Percentiles rank a stretch among this genome's conserved stretches.
These are phyloP conservation scores for Apostasia ramifera DNA, from an alignment of 106 monocot genomes.

Conservation along the genomic window DNA sequence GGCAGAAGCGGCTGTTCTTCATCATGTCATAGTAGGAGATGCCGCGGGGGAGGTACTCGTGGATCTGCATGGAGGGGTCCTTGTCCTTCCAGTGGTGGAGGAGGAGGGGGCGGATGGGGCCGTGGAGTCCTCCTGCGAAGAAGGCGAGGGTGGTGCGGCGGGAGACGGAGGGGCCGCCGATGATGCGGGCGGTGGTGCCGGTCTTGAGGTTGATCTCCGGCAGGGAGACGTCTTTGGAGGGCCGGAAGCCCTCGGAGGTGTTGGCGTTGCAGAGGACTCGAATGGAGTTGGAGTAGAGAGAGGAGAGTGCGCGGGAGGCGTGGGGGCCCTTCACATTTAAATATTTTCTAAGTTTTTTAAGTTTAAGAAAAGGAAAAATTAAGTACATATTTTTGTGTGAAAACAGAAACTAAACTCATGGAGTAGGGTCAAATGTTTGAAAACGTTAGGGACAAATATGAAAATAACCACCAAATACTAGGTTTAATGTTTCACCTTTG, in stretches of 20 bases:
- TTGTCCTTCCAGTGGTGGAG: conserved; percentile 66
- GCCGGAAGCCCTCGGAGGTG: conserved; percentile 79
- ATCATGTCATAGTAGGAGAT: conserved; percentile 68
- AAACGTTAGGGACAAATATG: neutral
- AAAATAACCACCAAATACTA: too few relatives aligned
- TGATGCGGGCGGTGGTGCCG: conserved; percentile 14
- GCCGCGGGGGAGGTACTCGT: conserved; percentile 59
- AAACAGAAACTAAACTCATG: neutral
- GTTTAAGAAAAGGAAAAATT: neutral
- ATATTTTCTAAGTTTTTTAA: neutral
- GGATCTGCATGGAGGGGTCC: conserved; percentile 45
- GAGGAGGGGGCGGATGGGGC: conserved; percentile 63
- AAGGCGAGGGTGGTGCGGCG: conserved; percentile 68
- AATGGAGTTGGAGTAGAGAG: conserved; percentile 64
- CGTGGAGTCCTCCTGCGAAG: conserved; percentile 81
- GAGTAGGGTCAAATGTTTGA: neutral
- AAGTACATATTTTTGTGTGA: too few relatives aligned
- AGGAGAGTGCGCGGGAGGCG: conserved; percentile 19
- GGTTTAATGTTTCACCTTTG: too few relatives aligned
- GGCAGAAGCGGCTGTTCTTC: conserved; percentile 75
- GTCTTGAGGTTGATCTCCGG: conserved; percentile 72
- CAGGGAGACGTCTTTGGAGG: conserved; percentile 58
- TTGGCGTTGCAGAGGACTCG: conserved; percentile 87
- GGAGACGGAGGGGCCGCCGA: conserved; percentile 52
- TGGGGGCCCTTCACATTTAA: conserved; percentile 48